Evolutionary conservation across 176 grass and related monocot genomes (phyloP), one percentile per base, ranked within the genome.

Genomic region (Miscanthus lutarioriparius): DNA sequence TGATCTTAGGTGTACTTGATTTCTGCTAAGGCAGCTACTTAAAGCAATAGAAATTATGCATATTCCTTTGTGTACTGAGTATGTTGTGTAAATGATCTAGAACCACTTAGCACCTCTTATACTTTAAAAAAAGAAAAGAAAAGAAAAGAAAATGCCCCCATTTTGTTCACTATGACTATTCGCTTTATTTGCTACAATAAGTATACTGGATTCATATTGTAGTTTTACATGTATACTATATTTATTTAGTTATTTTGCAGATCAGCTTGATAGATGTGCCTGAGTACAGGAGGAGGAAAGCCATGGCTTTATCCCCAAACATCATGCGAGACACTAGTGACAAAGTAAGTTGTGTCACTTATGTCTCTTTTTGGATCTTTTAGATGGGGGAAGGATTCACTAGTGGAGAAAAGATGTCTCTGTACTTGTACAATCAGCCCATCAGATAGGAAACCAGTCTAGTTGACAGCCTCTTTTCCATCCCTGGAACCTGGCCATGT

Each of bases 231-330:
- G 11, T 64, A 19, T 51, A 48, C 1, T 83, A 84, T 70, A 22
- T 62, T 85, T 59, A 59, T 59, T 59, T 59, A 59, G 20, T 59
- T 23, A 59, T 23, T 79, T 80, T 70, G 20, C 65, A 98, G 96
- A 98, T 93, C 80, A 98, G 96, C 78, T 98, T 98, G 86, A 91
- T 98, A 59, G 96, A 98, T 64, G 90, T 91, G 83, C 93, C 91
- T 56, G 91, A 93, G 67, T 85, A 86, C 49, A 91, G 40, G 80
- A 93, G 91, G 86, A 93, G 87, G 89, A 90, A 84, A 70, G 88
- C 92, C 47, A 95, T 90, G 82, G 61, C 87, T 77, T 90, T 93
- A 70, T 92, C 96, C 14, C 89, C 91, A 88, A 98, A 95, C 88
- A 86, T 95, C 51, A 93, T 98, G 91, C 86, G 91, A 83, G 96